Evolutionary conservation across 176 grass and related monocot species (phyloP), one percentile per base, ranked within the genome.

Genomic region (Calamus simplicifolius): DNA sequence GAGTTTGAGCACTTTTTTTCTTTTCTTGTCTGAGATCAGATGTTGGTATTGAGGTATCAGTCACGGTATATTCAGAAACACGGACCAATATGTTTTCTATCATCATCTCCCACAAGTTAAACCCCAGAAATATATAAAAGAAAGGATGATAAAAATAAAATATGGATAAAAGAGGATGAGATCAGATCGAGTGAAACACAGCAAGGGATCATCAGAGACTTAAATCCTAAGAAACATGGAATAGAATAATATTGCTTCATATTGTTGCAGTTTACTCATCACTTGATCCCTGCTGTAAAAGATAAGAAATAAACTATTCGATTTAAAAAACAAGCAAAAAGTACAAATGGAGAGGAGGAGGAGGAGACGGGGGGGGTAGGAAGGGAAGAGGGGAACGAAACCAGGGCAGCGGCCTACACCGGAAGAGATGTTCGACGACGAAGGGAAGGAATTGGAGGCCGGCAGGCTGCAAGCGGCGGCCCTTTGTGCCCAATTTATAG

Each of bases 181-280:
- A 35, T 35, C 30, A 35, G 6, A 35, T 35, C 6, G 6, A 35
- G 30, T 6, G 8, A 27, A 21, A 43, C 18, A 62, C 16, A 4
- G 26, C 1, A 63, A 67, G 3, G 18, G 16, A 12, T 63, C 75
- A 81, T 86, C 85, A 79, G 76, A 88, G 75, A 83, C 76, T 88
- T 80, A 83, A 76, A 83, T 86, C 82, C 80, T 69, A 62, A 62
- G 54, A 88, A 88, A 80, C 85, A 88, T 16, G 60, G 71, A 56
- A 16, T 16, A 29, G 50, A 86, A 3, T 19, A 86, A 3, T 19
- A 29, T 17, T 52, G 49, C 27, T 10, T 88, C 80, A 88, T 80
- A 77, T 83, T 83, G 80, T 88, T 88, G 85, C 85, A 88, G 85
- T 83, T 73, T 65, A 69, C 72, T 83, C 76, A 57, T 80, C 85